These are phyloP conservation scores for Zostera marina DNA, from an alignment of 116 monocot genomes.

Conservation along the genomic window DNA sequence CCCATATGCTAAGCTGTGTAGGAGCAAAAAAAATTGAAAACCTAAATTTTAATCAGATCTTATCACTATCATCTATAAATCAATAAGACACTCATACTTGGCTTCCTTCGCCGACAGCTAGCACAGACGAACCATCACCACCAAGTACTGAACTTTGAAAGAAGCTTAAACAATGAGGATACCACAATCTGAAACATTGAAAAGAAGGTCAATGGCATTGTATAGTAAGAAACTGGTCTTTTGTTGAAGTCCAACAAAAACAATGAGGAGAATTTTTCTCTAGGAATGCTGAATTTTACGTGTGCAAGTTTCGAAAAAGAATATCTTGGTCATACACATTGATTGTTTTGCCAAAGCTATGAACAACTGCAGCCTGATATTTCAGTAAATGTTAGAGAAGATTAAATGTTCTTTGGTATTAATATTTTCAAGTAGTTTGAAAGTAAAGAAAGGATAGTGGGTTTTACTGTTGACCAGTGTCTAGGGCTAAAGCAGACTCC, in stretches of 20 bases:
- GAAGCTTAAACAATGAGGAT: conserved; percentile 51
- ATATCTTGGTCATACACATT: conserved; percentile 93
- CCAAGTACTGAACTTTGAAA: conserved; percentile 21
- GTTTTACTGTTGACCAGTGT: conserved; percentile 41
- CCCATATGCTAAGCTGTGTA: conserved; percentile 72
- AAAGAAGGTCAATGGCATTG: neutral
- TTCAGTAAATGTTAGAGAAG: conserved; percentile 4
- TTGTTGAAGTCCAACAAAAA: neutral
- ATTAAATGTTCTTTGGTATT: neutral
- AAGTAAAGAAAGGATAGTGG: neutral
- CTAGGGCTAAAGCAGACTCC: conserved; percentile 55
- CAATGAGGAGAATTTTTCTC: neutral
- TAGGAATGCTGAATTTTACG: conserved; percentile 23
- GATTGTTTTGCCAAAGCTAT: conserved; percentile 59
- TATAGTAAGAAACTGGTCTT: neutral
- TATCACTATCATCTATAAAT: neutral
- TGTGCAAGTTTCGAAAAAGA: conserved; percentile 54
- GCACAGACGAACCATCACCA: conserved; percentile 25
- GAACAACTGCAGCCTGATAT: conserved; percentile 59
- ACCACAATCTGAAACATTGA: conserved; percentile 43
- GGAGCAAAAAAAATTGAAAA: conserved; percentile 3
- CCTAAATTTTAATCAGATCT: neutral
- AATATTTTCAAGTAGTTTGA: neutral
- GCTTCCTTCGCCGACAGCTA: conserved; percentile 80
- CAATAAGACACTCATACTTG: conserved; percentile 34